Conservation (phyloP, 2,329 filamentous ascomycete genomes). For the Aspergillus udagawae region DNA sequence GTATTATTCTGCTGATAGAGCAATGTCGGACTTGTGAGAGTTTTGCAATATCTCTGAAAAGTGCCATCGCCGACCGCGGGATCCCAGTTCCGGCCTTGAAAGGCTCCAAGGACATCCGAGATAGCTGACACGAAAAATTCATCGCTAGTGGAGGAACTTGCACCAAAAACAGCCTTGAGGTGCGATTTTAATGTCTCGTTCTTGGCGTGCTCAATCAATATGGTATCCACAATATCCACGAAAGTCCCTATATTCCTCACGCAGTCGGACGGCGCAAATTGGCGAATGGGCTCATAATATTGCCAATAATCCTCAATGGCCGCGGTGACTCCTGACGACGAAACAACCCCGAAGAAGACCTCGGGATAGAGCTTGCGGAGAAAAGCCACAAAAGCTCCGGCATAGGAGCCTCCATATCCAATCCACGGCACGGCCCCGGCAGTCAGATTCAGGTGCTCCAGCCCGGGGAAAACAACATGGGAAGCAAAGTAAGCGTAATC, state of each 20-base stretch:
- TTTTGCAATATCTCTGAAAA: conserved; percentile 54
- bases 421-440: conserved; percentile 66
- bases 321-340: conserved; percentile 72
- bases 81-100: conserved; percentile 60
- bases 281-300: conserved; percentile 57
- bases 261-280: conserved; percentile 59
- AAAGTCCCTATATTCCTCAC: conserved; percentile 61
- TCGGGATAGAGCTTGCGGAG: conserved; percentile 73
- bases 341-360: conserved; percentile 72
- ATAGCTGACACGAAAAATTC: conserved; percentile 20
- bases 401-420: conserved; percentile 79
- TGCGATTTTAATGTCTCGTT: conserved; percentile 40
- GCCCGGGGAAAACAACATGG: conserved; percentile 65
- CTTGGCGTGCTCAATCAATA: conserved; percentile 48
- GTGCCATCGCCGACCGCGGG: conserved; percentile 47
- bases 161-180: conserved; percentile 53
- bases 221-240: conserved; percentile 56
- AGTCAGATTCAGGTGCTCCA: conserved; percentile 64
- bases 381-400: conserved; percentile 74
- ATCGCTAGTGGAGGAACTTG: conserved; percentile 24
- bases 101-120: conserved; percentile 46
- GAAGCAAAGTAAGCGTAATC: conserved; percentile 78
- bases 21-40: conserved; percentile 47
- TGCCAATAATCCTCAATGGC: conserved; percentile 74
- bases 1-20: conserved; percentile 41